These are phyloP conservation scores for Salvia rosmarinus DNA, from an alignment of 257 asterid species.

Conservation along the genomic window DNA sequence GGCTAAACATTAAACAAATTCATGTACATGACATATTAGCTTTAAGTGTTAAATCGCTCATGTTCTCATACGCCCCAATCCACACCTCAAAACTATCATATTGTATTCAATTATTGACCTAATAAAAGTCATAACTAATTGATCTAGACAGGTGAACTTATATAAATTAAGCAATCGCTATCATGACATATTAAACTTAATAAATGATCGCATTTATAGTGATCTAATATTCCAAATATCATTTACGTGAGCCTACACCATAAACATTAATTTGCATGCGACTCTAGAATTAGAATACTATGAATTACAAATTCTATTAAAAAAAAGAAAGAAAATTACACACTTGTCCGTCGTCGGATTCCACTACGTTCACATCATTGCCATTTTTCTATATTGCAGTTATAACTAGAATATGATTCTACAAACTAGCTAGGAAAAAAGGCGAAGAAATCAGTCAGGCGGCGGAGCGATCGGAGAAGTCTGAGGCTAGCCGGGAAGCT, in stretches of 20 bases:
- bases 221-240: slow-evolving; percentile 6
- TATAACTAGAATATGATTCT: neutral
- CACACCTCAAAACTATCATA: neutral
- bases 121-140: too few relatives aligned
- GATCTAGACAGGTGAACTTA: too few relatives aligned
- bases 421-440: neutral
- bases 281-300: neutral
- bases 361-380: slow-evolving; percentile 26
- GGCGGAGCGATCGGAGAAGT: slow-evolving; percentile 40
- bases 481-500: slow-evolving; percentile 81
- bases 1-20: too few relatives aligned
- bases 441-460: neutral
- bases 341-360: neutral
- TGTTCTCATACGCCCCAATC: too few relatives aligned
- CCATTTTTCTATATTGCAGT: neutral
- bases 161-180: too few relatives aligned
- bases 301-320: neutral
- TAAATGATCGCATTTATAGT: neutral
- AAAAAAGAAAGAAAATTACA: neutral
- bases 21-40: too few relatives aligned
- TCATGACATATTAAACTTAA: neutral
- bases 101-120: slow-evolving; percentile 4
- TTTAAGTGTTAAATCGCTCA: too few relatives aligned
- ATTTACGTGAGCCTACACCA: neutral
- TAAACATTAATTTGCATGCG: neutral